Base-by-base conservation (phyloP, 257 asterid species). In the Ehretia macrophylla region DNA sequence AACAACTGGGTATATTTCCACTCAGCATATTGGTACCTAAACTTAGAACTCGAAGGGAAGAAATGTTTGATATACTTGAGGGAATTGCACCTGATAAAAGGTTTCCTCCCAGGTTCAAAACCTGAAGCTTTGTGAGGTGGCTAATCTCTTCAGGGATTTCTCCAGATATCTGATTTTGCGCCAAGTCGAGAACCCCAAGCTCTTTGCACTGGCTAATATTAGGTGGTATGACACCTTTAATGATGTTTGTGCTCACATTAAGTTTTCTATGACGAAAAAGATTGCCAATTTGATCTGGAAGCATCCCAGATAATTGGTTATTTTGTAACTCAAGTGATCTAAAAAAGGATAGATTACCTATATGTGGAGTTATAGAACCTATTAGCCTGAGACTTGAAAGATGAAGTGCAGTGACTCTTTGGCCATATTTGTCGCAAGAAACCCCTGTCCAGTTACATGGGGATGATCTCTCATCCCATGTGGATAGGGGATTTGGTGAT, bases 321-420 rank as follows among this genome's bases (percentile, higher is more conserved):
- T 73, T 70, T 40, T 76, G 88, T 60, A 81, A 47, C 75, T 71
- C 38, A 49, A 85, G 86, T 22, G 83, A 70, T 57, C 46, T 57
- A 0, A 85, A 74, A 14, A 62, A 86, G 8, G 91, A 83, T 10
- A 83, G 80, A 37, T 71, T 45, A 83, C 64, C 74, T 3, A 73
- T 54, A 38, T 59, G 52, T 23, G 68, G 60, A 37, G 67, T 48
- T 11, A 70, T 11, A 27, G 70, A 56, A 13, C 73, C 79, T n/a
- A 50, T 55, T 48, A 74, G 54, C 12, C 58, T 55, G 11, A 13
- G 37, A 32, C 55, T 21, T 6, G 9, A n/a, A 45, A 74, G 44
- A 50, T 74, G 56, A 44, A 74, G 39, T 22, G 38, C 22, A 17
- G 35, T 32, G 27, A 68, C 62, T 42, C 75, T 68, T 49, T 52